Evolutionary conservation across 2,329 filamentous ascomycete species (phyloP).

Genomic region (Myriosclerotinia duriaeana): DNA sequence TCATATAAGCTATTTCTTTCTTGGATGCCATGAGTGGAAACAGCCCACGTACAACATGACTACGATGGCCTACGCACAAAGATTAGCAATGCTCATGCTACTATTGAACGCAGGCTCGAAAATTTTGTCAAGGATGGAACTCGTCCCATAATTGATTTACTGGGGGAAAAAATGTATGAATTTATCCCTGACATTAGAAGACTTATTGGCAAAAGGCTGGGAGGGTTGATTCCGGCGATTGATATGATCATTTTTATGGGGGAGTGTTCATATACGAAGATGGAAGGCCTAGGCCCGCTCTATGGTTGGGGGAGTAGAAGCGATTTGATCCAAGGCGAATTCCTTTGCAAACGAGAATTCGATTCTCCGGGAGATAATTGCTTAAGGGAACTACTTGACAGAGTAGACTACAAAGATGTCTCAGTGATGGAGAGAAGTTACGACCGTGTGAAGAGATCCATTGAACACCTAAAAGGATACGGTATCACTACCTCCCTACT

Average conservation of each 20-base stretch:
- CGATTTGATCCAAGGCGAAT: background rate
- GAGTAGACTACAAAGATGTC: background rate
- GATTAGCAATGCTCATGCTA: background rate
- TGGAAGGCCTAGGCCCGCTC: background rate
- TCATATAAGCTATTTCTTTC: constrained; percentile 2
- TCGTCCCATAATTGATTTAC: background rate
- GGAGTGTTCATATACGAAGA: constrained; percentile 7
- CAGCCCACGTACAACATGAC: background rate
- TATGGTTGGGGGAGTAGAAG: constrained; percentile 1
- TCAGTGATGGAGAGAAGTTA: background rate
- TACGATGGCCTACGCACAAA: constrained; percentile 6
- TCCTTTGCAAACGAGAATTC: constrained; percentile 1
- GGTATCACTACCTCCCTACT: constrained; percentile 11
- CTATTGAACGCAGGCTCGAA: background rate
- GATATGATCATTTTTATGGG: background rate
- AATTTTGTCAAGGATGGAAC: background rate
- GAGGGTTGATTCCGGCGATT: background rate
- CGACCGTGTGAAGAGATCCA: background rate
- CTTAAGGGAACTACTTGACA: background rate
- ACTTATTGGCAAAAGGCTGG: background rate
- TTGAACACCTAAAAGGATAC: background rate
- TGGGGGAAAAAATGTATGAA: background rate
- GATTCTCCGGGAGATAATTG: background rate
- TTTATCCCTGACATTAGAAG: background rate
- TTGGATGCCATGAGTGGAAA: constrained; percentile 18